Base-by-base conservation (phyloP, 2,329 filamentous ascomycete genomes). In the Pleoardoris graminearum region DNA sequence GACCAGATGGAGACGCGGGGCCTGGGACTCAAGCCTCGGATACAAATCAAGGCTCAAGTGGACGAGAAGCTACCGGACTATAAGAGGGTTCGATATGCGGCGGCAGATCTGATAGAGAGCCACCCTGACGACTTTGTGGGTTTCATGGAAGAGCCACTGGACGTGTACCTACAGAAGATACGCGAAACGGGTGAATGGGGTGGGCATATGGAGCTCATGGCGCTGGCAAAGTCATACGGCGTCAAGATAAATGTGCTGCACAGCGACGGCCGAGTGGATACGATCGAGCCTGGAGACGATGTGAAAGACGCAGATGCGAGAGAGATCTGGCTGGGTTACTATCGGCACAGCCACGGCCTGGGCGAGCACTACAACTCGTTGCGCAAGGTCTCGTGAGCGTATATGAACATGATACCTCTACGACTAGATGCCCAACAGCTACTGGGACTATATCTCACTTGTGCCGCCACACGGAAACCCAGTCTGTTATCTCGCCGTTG, bases 291-390 rank as follows among this genome's bases (percentile, higher is more conserved):
- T 6, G 67, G 64, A 1, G 79, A 75, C 17, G 69, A 74, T 23
- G 33, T 43, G 3, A 75, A 74, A 3, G 74, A 76, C 19, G 70
- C 73, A 48, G 67, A 66, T 8, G 78, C 76, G 60, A 82, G 82
- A 62, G 84, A 83, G 60, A 81, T 96, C 45, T 97, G 94, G 93
- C 73, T 99, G 73, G 93, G 91, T 30, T 99, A 97, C 74, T 97
- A 97, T 75, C 83, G 89, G 65, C 91, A 97, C 77, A 90, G 90
- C 43, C 97, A 95, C 73, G 93, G 93, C 1, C 78, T 99, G 44
- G 94, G 94, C 11, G 94, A 97, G 77, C 94, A 99, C 76, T 99
- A 99, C 76, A 99, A 99, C 71, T 96, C 92, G 48, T 75, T 99
- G 70, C 68, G 77, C 37, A 78, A 71, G 50, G 54, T 47, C 21